These are phyloP conservation scores for Daldinia vernicosa DNA, from an alignment of 495 filamentous ascomycete species.

Conservation along the genomic window DNA sequence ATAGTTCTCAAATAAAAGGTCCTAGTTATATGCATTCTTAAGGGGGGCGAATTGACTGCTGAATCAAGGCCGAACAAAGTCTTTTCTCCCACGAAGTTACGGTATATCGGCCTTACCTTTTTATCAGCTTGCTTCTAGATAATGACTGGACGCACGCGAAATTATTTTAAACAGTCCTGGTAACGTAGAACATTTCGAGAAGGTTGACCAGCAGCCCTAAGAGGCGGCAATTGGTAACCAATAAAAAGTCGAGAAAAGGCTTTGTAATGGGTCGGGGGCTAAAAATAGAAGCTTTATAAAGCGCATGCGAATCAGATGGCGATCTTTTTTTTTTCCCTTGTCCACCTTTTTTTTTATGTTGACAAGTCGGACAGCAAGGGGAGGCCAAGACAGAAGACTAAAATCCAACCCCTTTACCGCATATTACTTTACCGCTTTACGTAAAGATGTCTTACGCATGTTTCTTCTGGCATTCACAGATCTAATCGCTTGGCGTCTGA, in stretches of 20 bases:
- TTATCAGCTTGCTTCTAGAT: neutral
- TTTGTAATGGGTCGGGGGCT: conserved; percentile 31
- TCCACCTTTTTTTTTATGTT: conserved; percentile 2
- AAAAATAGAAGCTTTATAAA: conserved; percentile 42
- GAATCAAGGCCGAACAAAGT: neutral
- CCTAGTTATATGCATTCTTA: neutral
- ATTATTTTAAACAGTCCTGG: neutral
- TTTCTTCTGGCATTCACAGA: conserved; percentile 10
- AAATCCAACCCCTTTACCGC: conserved; percentile 29
- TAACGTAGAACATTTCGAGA: conserved; percentile 23
- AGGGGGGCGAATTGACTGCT: neutral
- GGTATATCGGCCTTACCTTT: neutral
- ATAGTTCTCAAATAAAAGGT: neutral
- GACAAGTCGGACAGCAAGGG: neutral
- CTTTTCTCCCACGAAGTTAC: neutral
- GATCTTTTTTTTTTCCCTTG: neutral
- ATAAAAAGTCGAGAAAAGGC: conserved; percentile 14
- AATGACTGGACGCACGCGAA: neutral
- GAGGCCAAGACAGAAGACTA: conserved; percentile 7
- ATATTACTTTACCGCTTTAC: conserved; percentile 30
- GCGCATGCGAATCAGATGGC: conserved; percentile 32
- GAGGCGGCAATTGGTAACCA: conserved; percentile 31
- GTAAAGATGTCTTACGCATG: conserved; percentile 7
- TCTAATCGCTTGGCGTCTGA: conserved; percentile 35
- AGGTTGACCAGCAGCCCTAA: conserved; percentile 37